These are phyloP conservation scores for Jatropha multifida DNA, from an alignment of 441 rosid species.

Conservation along the genomic window DNA sequence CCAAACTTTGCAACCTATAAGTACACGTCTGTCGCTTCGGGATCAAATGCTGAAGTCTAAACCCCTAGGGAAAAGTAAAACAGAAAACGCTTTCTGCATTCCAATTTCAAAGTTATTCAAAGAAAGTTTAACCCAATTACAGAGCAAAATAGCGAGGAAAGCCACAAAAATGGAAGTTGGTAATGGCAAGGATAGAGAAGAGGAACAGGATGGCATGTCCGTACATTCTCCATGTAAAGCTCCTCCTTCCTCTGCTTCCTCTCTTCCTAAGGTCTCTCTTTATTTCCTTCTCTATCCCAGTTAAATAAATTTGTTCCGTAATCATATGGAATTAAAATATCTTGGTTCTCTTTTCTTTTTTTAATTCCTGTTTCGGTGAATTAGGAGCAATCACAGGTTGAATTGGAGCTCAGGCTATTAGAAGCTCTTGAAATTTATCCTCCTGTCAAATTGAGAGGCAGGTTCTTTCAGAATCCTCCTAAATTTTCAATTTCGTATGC, in stretches of 20 bases:
- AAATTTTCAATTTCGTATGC: background rate
- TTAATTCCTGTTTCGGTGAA: conserved; percentile 3
- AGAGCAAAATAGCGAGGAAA: background rate
- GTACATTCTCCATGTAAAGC: conserved; percentile 95
- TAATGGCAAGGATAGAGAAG: conserved; percentile 48
- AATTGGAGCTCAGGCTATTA: conserved; percentile 89
- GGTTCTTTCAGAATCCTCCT: conserved; percentile 6
- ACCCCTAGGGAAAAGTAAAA: too few relatives aligned
- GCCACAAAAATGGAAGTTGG: conserved; percentile 29
- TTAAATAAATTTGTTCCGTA: background rate
- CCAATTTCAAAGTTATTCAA: background rate
- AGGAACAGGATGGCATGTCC: conserved; percentile 92
- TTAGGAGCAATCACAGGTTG: conserved; percentile 92
- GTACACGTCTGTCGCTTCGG: too few relatives aligned
- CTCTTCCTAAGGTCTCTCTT: conserved; percentile 73
- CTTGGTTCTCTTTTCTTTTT: background rate
- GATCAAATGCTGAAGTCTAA: too few relatives aligned
- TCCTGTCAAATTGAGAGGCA: conserved; percentile 80
- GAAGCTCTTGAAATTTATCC: conserved; percentile 95
- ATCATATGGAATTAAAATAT: background rate
- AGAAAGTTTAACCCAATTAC: background rate
- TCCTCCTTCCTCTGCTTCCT: conserved; percentile 87
- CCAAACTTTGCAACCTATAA: too few relatives aligned
- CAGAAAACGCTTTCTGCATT: background rate
- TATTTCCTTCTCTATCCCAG: background rate